These are phyloP conservation scores for Paraglomus brasilianum DNA, from an alignment of 192 early-diverging fungal genomes.

Conservation along the genomic window DNA sequence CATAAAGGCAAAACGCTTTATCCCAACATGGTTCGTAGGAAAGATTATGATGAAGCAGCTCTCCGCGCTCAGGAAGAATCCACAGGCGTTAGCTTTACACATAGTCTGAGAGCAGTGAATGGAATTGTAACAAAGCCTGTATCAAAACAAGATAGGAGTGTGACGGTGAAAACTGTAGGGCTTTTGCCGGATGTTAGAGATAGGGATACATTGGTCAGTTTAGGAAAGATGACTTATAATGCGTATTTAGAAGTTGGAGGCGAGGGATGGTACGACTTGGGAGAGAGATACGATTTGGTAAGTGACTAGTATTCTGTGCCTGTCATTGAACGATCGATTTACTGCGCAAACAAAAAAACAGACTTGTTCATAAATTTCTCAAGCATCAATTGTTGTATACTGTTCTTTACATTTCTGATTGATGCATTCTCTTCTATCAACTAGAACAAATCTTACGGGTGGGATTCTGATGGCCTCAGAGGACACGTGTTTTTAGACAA, in stretches of 20 bases:
- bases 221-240: conserved; percentile 84
- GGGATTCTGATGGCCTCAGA: conserved; percentile 70
- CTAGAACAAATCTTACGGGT: conserved; percentile 70
- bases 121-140: conserved; percentile 26
- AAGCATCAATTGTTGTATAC: neutral
- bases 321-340: neutral
- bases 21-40: conserved; percentile 36
- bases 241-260: conserved; percentile 70
- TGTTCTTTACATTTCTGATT: neutral
- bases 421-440: neutral
- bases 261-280: conserved; percentile 69
- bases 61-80: conserved; percentile 21
- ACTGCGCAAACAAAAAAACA: neutral
- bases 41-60: conserved; percentile 27
- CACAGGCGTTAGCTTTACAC: conserved; percentile 30
- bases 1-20: conserved; percentile 38
- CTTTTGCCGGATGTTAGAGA: conserved; percentile 71
- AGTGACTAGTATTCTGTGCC: conserved; percentile 16
- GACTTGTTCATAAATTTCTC: neutral
- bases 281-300: conserved; percentile 61
- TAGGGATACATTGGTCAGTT: conserved; percentile 63
- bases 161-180: conserved; percentile 26
- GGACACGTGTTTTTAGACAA: conserved; percentile 85
- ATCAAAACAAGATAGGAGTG: conserved; percentile 34
- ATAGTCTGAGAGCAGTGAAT: conserved; percentile 30